Conservation (phyloP, 495 filamentous ascomycete species). For the Tuber aestivum region DNA sequence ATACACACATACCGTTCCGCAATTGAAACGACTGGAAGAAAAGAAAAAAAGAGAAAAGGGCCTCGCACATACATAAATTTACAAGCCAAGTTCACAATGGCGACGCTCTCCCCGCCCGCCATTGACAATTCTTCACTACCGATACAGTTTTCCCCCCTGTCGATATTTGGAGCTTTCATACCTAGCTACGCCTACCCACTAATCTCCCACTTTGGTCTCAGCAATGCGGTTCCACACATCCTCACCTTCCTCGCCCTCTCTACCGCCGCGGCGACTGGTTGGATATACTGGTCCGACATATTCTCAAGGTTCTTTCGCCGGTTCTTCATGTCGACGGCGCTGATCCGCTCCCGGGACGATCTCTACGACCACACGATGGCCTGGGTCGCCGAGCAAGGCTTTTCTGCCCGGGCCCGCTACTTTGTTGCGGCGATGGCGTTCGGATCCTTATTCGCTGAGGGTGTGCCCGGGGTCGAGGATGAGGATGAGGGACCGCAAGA, state of each 20-base stretch:
- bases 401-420: constrained; percentile 21
- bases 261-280: constrained; percentile 25
- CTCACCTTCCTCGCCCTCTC: constrained; percentile 29
- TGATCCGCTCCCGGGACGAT: constrained; percentile 33
- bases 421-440: constrained; percentile 35
- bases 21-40: neutral
- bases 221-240: constrained; percentile 17
- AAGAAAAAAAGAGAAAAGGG: neutral
- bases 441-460: constrained; percentile 26
- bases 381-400: constrained; percentile 32
- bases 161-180: neutral
- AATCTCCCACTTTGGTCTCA: constrained; percentile 28
- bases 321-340: constrained; percentile 35
- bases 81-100: neutral
- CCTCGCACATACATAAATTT: neutral
- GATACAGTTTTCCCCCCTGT: neutral
- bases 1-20: neutral
- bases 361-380: constrained; percentile 33
- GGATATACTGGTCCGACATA: constrained; percentile 36
- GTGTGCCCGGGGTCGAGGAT: constrained; percentile 9
- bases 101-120: neutral
- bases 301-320: constrained; percentile 19
- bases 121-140: neutral
- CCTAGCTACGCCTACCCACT: constrained; percentile 7
- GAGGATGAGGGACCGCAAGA: constrained; percentile 12